A percentile compares a stretch with the other conserved stretches of the same genome.
These are phyloP conservation scores for Durotheca rogersii DNA, from an alignment of 495 filamentous ascomycete species.

Conservation along the genomic window DNA sequence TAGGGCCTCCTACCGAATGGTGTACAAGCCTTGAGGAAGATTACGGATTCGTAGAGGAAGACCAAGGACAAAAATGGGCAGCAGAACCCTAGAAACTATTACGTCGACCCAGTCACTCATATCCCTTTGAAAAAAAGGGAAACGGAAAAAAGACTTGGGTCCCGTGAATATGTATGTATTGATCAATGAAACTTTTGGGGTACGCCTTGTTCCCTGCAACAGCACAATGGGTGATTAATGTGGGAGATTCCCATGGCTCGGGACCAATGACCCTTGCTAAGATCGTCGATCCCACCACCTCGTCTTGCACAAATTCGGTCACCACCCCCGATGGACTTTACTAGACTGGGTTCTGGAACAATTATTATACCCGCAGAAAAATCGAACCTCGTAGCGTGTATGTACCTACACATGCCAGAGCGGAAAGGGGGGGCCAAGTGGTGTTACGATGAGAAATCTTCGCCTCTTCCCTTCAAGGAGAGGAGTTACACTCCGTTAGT, in stretches of 20 bases:
- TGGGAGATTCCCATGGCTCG: conserved; percentile 29
- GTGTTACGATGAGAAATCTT: background rate
- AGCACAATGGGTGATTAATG: conserved; percentile 26
- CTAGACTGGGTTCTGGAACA: conserved; percentile 24
- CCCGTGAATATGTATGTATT: conserved; percentile 7
- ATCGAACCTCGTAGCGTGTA: too few species aligned
- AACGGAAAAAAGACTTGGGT: background rate
- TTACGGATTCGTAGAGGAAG: background rate
- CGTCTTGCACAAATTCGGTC: conserved; percentile 27
- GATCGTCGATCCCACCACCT: conserved; percentile 32
- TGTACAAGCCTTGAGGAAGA: background rate
- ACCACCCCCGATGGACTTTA: conserved; percentile 26
- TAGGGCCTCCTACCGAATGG: too few species aligned
- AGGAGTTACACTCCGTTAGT: background rate
- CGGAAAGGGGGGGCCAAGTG: conserved; percentile 2
- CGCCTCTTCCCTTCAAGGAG: background rate
- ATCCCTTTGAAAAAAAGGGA: too few species aligned
- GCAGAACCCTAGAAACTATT: background rate
- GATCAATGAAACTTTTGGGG: conserved; percentile 15
- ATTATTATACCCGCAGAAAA: conserved; percentile 18
- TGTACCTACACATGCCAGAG: too few species aligned
- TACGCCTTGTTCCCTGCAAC: conserved; percentile 4
- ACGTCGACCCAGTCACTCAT: conserved; percentile 1
- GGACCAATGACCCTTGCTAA: conserved; percentile 30
- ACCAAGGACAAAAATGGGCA: background rate